phyloP scores from a whole-genome alignment of 148 eudicot species.

The Limonium bicolor region DNA sequence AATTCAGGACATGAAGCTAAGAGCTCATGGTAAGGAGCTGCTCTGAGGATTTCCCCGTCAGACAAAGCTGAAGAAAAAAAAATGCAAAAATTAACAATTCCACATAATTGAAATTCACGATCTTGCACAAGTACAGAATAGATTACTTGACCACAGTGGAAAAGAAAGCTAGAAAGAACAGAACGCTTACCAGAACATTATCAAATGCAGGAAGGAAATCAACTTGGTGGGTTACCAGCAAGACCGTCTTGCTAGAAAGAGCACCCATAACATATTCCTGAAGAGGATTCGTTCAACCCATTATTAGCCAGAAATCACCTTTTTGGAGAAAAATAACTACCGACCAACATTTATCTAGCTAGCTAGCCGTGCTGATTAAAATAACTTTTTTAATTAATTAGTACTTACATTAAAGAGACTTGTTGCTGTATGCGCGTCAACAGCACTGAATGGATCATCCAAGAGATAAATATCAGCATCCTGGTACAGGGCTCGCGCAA shows the following conservation, averaged over 20 bases:
- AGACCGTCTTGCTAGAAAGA: slow-evolving; percentile 56
- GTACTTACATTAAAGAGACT: slow-evolving; percentile 46
- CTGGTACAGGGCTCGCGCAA: slow-evolving; percentile 75
- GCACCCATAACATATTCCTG: slow-evolving; percentile 81
- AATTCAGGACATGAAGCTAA: slow-evolving; percentile 54
- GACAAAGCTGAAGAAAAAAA: slow-evolving; percentile 43
- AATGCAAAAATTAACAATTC: not conserved
- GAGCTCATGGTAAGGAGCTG: slow-evolving; percentile 46
- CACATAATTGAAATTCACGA: not conserved
- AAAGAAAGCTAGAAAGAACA: not conserved
- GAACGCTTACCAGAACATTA: slow-evolving; percentile 53
- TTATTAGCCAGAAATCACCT: no score
- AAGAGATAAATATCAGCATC: slow-evolving; percentile 72
- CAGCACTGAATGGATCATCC: slow-evolving; percentile 93
- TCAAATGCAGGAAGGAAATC: slow-evolving; percentile 89
- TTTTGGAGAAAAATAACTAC: no score
- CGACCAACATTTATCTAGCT: no score
- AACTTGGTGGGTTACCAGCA: slow-evolving; percentile 90
- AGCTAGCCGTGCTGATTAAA: not conserved
- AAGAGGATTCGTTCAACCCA: not conserved
- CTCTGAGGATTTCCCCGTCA: slow-evolving; percentile 56
- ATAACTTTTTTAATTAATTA: not conserved
- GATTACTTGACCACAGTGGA: not conserved
- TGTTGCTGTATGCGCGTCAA: slow-evolving; percentile 87
- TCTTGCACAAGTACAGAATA: no score